These are phyloP conservation scores for Alternaria consortialis DNA, from an alignment of 2,329 filamentous ascomycete genomes.

Conservation along the genomic window DNA sequence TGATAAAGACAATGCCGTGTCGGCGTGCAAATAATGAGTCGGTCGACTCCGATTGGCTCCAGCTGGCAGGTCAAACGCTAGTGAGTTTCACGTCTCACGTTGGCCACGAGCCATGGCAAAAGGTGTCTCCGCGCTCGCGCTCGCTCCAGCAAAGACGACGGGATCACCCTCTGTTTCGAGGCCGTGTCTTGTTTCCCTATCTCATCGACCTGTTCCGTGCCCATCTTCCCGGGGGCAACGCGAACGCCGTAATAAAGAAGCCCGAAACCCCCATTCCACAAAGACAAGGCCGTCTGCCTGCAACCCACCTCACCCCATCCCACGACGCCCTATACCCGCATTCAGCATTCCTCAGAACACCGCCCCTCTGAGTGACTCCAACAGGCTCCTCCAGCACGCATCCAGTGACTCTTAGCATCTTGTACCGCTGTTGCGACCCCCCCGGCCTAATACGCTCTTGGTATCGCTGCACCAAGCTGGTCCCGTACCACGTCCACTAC, in stretches of 20 bases:
- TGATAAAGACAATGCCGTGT: constrained; percentile 7
- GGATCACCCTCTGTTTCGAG: constrained; percentile 23
- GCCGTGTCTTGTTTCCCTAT: constrained; percentile 25
- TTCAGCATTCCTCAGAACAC: background rate
- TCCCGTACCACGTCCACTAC: constrained; percentile 19
- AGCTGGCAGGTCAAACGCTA: constrained; percentile 9
- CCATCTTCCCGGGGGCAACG: constrained; percentile 10
- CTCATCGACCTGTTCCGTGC: constrained; percentile 1
- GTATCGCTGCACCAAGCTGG: constrained; percentile 16
- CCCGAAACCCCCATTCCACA: constrained; percentile 20
- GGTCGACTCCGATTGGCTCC: constrained; percentile 15
- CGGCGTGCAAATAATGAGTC: background rate
- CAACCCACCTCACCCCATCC: constrained; percentile 9
- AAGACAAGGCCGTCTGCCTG: constrained; percentile 12
- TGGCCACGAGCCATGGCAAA: constrained; percentile 25
- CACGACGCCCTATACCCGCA: constrained; percentile 15
- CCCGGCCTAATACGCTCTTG: constrained; percentile 14
- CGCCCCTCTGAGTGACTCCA: background rate
- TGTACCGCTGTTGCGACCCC: constrained; percentile 8
- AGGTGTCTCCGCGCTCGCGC: constrained; percentile 21
- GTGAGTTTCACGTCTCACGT: constrained; percentile 19
- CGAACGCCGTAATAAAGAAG: constrained; percentile 25
- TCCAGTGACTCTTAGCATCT: background rate
- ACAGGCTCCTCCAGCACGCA: background rate
- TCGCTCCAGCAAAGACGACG: constrained; percentile 11